Percentiles rank a stretch among this genome's conserved stretches.
Conservation (phyloP, 1,284 basidiomycete species). For the Thecaphora thlaspeos region DNA sequence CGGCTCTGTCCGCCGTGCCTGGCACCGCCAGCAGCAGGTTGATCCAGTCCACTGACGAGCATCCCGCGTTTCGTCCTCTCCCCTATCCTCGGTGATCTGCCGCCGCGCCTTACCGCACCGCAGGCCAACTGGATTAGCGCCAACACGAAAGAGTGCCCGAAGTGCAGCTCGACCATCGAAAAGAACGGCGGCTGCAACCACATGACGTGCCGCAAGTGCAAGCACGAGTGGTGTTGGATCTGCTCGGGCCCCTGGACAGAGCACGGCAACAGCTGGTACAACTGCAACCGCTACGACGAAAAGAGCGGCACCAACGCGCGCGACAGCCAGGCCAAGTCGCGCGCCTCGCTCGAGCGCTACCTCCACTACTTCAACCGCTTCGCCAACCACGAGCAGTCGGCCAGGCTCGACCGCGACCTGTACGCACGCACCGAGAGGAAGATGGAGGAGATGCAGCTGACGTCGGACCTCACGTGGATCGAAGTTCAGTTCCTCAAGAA, state of each 20-base stretch:
- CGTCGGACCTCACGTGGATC: constrained; percentile 89
- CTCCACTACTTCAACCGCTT: constrained; percentile 66
- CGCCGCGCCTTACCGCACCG: too few relatives aligned
- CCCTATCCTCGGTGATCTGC: neutral
- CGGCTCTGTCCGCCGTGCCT: too few relatives aligned
- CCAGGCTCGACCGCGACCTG: constrained; percentile 87
- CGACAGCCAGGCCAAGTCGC: constrained; percentile 66
- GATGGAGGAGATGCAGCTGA: constrained; percentile 99
- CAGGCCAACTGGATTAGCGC: constrained; percentile 99
- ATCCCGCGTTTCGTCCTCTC: too few relatives aligned
- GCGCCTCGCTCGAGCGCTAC: constrained; percentile 88
- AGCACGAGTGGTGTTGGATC: constrained; percentile 67
- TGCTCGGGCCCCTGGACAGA: constrained; percentile 88
- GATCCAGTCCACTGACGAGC: too few relatives aligned
- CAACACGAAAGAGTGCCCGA: constrained; percentile 93
- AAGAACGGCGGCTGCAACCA: constrained; percentile 94
- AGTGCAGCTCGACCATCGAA: constrained; percentile 92
- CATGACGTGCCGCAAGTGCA: constrained; percentile 54
- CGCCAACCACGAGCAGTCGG: constrained; percentile 97
- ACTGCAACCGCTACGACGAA: constrained; percentile 95
- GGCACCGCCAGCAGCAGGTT: too few relatives aligned
- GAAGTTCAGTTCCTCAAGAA: constrained; percentile 99
- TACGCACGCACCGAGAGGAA: constrained; percentile 96
- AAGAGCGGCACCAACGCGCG: constrained; percentile 83
- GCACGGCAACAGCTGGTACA: constrained; percentile 96